Conservation (phyloP, 345 rosid genomes). For the Salix arbutifolia region DNA sequence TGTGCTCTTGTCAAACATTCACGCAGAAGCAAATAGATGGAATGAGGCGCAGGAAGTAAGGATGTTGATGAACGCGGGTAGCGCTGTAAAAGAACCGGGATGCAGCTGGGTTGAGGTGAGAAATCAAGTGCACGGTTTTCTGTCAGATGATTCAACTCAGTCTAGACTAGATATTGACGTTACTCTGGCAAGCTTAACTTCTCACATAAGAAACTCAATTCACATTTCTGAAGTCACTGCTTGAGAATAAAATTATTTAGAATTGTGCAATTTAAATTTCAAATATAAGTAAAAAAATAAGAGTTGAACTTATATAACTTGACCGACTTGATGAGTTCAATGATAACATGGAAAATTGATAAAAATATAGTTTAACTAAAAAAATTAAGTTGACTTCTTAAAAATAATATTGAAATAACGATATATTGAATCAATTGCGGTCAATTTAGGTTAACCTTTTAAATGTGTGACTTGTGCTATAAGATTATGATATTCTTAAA, state of each 20-base stretch:
- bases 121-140: conserved; percentile 14
- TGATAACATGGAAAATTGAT: too few relatives aligned
- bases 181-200: conserved; percentile 9
- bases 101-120: conserved; percentile 25
- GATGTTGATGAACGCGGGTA: conserved; percentile 6
- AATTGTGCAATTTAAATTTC: too few relatives aligned
- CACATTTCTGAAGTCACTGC: neutral
- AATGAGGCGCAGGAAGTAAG: conserved; percentile 16
- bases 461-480: too few relatives aligned
- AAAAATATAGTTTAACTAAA: too few relatives aligned
- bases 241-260: neutral
- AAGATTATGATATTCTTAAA: too few relatives aligned
- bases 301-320: too few relatives aligned
- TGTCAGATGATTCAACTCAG: conserved; percentile 1
- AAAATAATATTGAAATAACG: too few relatives aligned
- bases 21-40: conserved; percentile 21
- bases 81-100: conserved; percentile 15
- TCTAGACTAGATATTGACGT: neutral
- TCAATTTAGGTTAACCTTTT: too few relatives aligned
- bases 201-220: conserved; percentile 5
- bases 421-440: too few relatives aligned
- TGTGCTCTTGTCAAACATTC: conserved; percentile 19
- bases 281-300: too few relatives aligned
- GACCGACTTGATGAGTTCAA: too few relatives aligned
- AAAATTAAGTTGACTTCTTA: too few relatives aligned